phyloP scores from a whole-genome alignment of 2,329 filamentous ascomycete genomes.

The Aspergillus sp. region DNA sequence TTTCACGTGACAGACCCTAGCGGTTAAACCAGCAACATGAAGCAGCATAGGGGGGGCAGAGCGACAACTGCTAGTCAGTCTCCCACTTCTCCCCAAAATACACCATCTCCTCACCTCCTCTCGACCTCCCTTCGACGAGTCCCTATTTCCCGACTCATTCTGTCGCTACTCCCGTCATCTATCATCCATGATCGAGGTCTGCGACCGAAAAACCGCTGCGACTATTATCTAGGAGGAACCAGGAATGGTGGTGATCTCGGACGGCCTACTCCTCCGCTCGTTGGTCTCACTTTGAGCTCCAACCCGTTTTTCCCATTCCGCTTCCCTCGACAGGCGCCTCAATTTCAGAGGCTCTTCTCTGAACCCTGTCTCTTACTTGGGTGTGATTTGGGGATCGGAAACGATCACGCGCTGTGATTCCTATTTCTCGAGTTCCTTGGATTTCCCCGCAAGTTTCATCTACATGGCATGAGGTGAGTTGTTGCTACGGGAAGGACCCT shows the following conservation, averaged over 20 bases:
- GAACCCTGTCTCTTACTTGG: not conserved
- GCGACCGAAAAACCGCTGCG: not conserved
- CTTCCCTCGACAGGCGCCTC: constrained; percentile 16
- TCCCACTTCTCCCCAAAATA: constrained; percentile 23
- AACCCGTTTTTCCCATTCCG: constrained; percentile 17
- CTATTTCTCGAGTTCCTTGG: constrained; percentile 8
- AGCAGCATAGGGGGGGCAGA: constrained; percentile 25
- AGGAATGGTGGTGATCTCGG: constrained; percentile 31
- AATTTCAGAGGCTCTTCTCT: constrained; percentile 3
- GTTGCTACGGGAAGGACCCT: constrained; percentile 12
- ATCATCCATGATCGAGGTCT: not conserved
- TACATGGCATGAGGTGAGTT: constrained; percentile 27
- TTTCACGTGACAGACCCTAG: constrained; percentile 21
- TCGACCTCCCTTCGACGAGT: not conserved
- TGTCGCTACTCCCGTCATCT: not conserved
- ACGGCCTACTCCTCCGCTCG: constrained; percentile 35
- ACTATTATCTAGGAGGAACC: constrained; percentile 16
- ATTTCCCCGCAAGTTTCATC: constrained; percentile 24
- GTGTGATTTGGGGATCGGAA: not conserved
- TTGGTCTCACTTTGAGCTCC: constrained; percentile 33
- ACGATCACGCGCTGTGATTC: constrained; percentile 14
- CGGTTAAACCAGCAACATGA: constrained; percentile 20
- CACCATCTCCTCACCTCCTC: constrained; percentile 15
- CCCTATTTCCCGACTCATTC: constrained; percentile 1
- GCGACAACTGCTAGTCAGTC: constrained; percentile 28